Conservation (phyloP, 2,329 filamentous ascomycete genomes). For the Colletotrichum falcatum region DNA sequence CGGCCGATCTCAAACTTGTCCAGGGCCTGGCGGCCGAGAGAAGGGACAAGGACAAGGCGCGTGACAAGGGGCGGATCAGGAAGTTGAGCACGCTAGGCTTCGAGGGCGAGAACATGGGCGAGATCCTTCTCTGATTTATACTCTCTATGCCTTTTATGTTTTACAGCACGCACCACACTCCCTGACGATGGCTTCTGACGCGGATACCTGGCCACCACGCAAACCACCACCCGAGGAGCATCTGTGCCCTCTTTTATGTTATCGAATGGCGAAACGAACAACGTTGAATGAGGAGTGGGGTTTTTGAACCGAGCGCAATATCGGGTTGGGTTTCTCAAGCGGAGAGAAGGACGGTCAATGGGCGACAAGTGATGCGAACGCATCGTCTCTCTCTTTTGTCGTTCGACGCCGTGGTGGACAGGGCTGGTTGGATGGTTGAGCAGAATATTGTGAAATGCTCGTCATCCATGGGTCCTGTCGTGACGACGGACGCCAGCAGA, state of each 20-base stretch:
- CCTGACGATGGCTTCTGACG: neutral
- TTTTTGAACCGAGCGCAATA: conserved; percentile 11
- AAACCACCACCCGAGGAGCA: conserved; percentile 1
- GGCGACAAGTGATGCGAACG: conserved; percentile 16
- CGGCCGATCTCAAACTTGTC: conserved; percentile 76
- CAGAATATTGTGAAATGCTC: conserved; percentile 76
- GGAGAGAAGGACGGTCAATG: conserved; percentile 25
- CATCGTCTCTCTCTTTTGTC: conserved; percentile 9
- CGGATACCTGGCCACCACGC: neutral
- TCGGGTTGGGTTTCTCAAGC: conserved; percentile 37
- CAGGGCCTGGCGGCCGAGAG: conserved; percentile 79
- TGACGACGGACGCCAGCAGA: conserved; percentile 36
- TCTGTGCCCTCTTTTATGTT: neutral
- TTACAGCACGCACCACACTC: neutral
- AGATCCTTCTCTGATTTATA: conserved; percentile 72
- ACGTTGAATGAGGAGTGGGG: conserved; percentile 41
- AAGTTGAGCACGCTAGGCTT: conserved; percentile 85
- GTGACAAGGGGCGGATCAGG: conserved; percentile 78
- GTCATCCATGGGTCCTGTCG: conserved; percentile 26
- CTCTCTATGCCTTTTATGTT: neutral
- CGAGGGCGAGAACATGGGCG: conserved; percentile 85
- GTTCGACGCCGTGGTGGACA: conserved; percentile 26
- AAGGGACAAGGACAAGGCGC: conserved; percentile 74
- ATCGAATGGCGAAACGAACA: conserved; percentile 30
- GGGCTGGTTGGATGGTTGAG: conserved; percentile 48